Evolutionary conservation across 306 rosid species (phyloP).

Genomic region (Pyrus bretschneideri): DNA sequence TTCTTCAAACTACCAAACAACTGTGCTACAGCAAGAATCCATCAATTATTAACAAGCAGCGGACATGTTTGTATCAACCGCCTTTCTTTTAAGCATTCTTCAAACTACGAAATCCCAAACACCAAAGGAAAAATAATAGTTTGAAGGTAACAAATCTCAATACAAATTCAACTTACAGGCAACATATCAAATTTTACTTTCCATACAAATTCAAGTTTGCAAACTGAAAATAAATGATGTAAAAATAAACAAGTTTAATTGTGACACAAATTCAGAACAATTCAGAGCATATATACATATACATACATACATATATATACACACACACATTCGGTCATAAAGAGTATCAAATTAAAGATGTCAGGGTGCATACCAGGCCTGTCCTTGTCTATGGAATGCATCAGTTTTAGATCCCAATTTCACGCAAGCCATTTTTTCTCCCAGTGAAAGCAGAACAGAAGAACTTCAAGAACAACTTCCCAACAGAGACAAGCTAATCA

Average conservation of each 20-base stretch:
- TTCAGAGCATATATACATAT: neutral
- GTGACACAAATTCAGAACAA: neutral
- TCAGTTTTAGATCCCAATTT: slow-evolving; percentile 95
- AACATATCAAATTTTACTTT: neutral
- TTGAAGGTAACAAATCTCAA: neutral
- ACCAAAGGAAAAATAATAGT: neutral
- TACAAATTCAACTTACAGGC: neutral
- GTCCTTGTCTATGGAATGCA: slow-evolving; percentile 94
- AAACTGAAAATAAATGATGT: neutral
- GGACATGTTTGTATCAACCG: neutral
- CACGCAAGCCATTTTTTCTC: slow-evolving; percentile 74
- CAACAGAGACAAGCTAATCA: slow-evolving; percentile 9
- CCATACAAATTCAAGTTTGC: neutral
- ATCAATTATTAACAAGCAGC: neutral
- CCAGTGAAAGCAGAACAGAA: slow-evolving; percentile 2
- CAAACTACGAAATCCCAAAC: neutral
- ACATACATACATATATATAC: too few species aligned
- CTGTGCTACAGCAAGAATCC: neutral
- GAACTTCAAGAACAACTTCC: slow-evolving; percentile 7
- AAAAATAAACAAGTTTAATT: neutral
- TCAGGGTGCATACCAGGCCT: slow-evolving; percentile 69
- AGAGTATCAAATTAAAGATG: slow-evolving; percentile 3
- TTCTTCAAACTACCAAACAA: neutral
- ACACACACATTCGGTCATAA: neutral
- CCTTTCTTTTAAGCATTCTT: neutral